These are phyloP conservation scores for Pseudogymnoascus sp. DNA, from an alignment of 2,329 filamentous ascomycete genomes.

Conservation along the genomic window DNA sequence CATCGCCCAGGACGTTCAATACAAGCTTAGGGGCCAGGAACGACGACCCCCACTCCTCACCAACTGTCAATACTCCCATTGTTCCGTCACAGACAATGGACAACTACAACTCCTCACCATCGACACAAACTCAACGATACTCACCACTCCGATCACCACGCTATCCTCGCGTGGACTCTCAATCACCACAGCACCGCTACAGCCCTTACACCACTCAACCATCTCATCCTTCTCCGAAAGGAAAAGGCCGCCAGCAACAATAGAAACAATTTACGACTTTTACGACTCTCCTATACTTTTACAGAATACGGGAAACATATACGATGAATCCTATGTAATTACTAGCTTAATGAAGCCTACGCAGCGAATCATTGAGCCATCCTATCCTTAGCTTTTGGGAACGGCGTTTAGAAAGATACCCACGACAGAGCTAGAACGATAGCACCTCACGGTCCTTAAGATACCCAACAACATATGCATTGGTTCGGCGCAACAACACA, in stretches of 20 bases:
- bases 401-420: slow-evolving; percentile 1
- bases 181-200: neutral
- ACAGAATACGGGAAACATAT: slow-evolving; percentile 1
- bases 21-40: neutral
- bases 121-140: slow-evolving; percentile 17
- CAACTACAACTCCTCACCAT: slow-evolving; percentile 12
- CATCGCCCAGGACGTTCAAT: slow-evolving; percentile 1
- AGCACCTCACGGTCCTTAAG: slow-evolving; percentile 12
- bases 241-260: slow-evolving; percentile 27
- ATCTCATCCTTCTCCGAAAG: slow-evolving; percentile 20
- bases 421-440: slow-evolving; percentile 12
- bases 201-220: slow-evolving; percentile 5
- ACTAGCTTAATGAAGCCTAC: slow-evolving; percentile 14
- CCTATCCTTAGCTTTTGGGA: slow-evolving; percentile 10
- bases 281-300: slow-evolving; percentile 8
- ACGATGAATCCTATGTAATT: slow-evolving; percentile 5
- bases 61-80: neutral
- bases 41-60: neutral
- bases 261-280: slow-evolving; percentile 12
- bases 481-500: slow-evolving; percentile 1
- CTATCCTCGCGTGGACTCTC: neutral
- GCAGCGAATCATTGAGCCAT: slow-evolving; percentile 11
- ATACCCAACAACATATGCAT: slow-evolving; percentile 11
- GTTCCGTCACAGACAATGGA: neutral
- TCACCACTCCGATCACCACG: slow-evolving; percentile 16